These are phyloP conservation scores for Fusarium sp. DNA, from an alignment of 2,329 filamentous ascomycete species.

Conservation along the genomic window DNA sequence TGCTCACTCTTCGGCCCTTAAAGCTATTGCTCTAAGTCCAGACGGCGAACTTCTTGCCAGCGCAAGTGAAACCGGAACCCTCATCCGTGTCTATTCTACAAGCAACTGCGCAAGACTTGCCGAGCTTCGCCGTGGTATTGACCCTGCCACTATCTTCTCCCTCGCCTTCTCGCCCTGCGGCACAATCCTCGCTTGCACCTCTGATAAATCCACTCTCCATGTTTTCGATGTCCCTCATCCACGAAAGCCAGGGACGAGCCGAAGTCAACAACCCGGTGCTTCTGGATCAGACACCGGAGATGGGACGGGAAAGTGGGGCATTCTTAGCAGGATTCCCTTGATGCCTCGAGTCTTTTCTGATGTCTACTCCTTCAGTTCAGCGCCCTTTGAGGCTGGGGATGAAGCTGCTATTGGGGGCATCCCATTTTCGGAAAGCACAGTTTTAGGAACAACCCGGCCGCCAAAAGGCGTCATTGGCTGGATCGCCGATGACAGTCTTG, in stretches of 20 bases:
- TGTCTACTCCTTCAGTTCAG: slow-evolving; percentile 84
- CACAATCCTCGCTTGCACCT: slow-evolving; percentile 87
- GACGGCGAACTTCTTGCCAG: slow-evolving; percentile 88
- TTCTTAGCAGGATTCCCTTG: slow-evolving; percentile 84
- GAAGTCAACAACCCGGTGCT: slow-evolving; percentile 48
- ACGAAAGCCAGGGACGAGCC: slow-evolving; percentile 55
- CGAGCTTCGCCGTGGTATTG: slow-evolving; percentile 89
- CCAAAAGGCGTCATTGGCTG: slow-evolving; percentile 90
- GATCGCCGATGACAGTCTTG: slow-evolving; percentile 78
- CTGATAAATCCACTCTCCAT: slow-evolving; percentile 95
- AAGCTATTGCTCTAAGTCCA: slow-evolving; percentile 81
- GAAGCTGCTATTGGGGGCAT: slow-evolving; percentile 67
- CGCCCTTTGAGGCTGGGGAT: slow-evolving; percentile 85
- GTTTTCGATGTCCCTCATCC: slow-evolving; percentile 85
- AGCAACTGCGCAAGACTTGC: slow-evolving; percentile 82
- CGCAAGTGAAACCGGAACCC: slow-evolving; percentile 89
- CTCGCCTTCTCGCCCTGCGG: slow-evolving; percentile 88
- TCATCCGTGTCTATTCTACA: slow-evolving; percentile 88
- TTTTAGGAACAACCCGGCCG: slow-evolving; percentile 68
- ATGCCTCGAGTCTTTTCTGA: slow-evolving; percentile 91
- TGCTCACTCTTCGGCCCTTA: slow-evolving; percentile 83
- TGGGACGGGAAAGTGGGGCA: slow-evolving; percentile 82
- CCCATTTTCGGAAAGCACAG: slow-evolving; percentile 58
- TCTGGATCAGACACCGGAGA: slow-evolving; percentile 59
- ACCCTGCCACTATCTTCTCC: slow-evolving; percentile 88